phyloP scores from a whole-genome alignment of 345 rosid genomes.

The Kandelia obovata region DNA sequence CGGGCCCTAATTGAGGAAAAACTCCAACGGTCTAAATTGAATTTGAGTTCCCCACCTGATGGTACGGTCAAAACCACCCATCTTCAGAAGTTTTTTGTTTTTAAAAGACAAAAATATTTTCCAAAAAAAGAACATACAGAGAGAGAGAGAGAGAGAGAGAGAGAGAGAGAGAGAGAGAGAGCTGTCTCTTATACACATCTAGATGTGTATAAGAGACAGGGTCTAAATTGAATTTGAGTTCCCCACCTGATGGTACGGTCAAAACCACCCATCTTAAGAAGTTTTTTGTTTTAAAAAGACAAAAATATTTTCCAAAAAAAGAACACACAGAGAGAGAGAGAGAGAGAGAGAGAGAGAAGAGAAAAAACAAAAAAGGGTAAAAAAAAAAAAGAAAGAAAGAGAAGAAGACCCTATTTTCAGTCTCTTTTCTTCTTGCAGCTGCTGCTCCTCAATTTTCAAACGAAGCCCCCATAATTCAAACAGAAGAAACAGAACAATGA shows the following conservation, averaged over 20 bases:
- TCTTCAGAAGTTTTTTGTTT: neutral
- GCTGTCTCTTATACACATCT: too few species aligned
- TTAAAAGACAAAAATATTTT: neutral
- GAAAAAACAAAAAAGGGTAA: too few species aligned
- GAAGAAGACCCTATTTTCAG: too few species aligned
- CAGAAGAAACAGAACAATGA: constrained; percentile 35
- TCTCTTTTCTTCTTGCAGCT: neutral
- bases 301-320: neutral
- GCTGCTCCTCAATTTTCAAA: neutral
- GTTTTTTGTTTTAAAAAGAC: neutral
- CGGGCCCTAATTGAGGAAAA: neutral
- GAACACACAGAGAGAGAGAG: neutral
- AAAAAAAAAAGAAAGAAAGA: too few species aligned
- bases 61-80: constrained; percentile 26
- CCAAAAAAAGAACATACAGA: neutral
- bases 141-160: neutral
- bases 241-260: constrained; percentile 48
- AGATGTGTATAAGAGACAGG: too few species aligned
- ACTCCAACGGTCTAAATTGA: constrained; percentile 36
- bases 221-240: constrained; percentile 29
- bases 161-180: neutral
- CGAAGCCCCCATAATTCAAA: neutral
- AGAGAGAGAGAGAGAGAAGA: too few species aligned
- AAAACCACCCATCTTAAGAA: neutral
- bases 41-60: constrained; percentile 38